These are phyloP conservation scores for Ustilago lituana DNA, from an alignment of 1,284 basidiomycete species.

Conservation along the genomic window DNA sequence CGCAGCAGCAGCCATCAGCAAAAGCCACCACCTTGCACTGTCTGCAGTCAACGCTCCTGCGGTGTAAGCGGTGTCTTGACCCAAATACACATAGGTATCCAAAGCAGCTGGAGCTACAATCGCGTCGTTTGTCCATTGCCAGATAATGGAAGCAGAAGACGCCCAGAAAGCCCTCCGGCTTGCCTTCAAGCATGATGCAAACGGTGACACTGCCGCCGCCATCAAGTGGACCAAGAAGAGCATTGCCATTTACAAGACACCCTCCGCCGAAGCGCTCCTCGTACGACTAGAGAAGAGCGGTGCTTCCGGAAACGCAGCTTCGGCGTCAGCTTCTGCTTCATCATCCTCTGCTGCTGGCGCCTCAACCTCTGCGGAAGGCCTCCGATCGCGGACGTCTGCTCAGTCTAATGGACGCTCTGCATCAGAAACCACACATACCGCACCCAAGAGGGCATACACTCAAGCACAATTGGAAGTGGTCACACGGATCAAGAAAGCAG, in stretches of 20 bases:
- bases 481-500: conserved; percentile 79
- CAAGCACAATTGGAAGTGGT: conserved; percentile 85
- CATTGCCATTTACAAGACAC: conserved; percentile 81
- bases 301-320: conserved; percentile 66
- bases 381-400: conserved; percentile 68
- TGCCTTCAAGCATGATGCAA: conserved; percentile 60
- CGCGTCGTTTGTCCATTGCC: no score
- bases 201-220: conserved; percentile 70
- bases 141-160: conserved; percentile 57
- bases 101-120: no score
- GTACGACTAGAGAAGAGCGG: conserved; percentile 70
- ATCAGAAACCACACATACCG: conserved; percentile 56
- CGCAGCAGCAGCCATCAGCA: neutral
- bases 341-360: conserved; percentile 73
- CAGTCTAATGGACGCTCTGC: conserved; percentile 66
- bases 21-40: neutral
- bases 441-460: conserved; percentile 81
- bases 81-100: no score
- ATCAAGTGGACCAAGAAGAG: conserved; percentile 92
- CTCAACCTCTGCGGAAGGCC: conserved; percentile 70
- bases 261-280: conserved; percentile 78
- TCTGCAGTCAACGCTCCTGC: no score
- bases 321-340: conserved; percentile 68
- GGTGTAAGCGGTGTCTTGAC: no score
- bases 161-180: conserved; percentile 61